These are phyloP conservation scores for Ceratocystis harringtonii DNA, from an alignment of 2,329 filamentous ascomycete species.

Conservation along the genomic window DNA sequence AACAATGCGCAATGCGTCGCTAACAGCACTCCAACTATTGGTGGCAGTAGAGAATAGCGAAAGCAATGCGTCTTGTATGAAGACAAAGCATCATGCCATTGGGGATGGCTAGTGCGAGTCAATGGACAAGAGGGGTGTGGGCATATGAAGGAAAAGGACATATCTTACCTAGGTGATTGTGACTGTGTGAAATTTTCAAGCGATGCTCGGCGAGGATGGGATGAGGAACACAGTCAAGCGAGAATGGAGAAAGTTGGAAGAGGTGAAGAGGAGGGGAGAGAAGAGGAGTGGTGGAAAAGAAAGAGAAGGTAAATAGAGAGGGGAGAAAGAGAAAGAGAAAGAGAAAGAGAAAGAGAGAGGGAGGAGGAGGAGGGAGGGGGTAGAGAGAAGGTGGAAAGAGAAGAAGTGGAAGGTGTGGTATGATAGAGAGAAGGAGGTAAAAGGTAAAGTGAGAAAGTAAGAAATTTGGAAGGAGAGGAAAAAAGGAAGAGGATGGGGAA, in stretches of 20 bases:
- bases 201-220: conserved; percentile 15
- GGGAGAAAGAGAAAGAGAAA: conserved; percentile 21
- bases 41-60: too few species aligned
- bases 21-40: too few species aligned
- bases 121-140: background rate
- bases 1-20: background rate
- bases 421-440: conserved; percentile 41
- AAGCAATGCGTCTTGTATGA: background rate
- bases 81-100: background rate
- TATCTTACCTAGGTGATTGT: background rate
- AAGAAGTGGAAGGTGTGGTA: conserved; percentile 17
- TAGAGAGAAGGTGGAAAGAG: conserved; percentile 18
- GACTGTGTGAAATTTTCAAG: background rate
- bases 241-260: conserved; percentile 11
- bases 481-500: conserved; percentile 7
- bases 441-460: conserved; percentile 10
- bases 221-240: conserved; percentile 10
- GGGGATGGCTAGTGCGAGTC: conserved; percentile 13
- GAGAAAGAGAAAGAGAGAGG: conserved; percentile 20
- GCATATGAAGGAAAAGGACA: background rate
- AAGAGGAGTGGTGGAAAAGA: conserved; percentile 19
- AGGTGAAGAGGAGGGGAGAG: conserved; percentile 20
- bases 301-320: conserved; percentile 22
- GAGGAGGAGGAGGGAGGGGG: conserved; percentile 20
- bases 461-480: background rate